Base-by-base conservation (phyloP, 1,284 basidiomycete genomes). In the Marasmius tenuissimus region DNA sequence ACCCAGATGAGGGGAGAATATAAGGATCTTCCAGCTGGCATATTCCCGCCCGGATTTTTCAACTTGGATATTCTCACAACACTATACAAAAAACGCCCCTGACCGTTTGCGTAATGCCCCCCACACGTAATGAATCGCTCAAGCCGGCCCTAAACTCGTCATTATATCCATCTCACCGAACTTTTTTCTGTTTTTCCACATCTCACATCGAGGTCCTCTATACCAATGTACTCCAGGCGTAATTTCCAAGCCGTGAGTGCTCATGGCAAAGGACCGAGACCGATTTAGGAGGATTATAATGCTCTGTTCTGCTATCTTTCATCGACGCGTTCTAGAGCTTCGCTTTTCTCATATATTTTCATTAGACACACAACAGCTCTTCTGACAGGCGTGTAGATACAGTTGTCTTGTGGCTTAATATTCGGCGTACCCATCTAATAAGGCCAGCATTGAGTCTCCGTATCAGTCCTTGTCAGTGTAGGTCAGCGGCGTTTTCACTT, bases 251-350 rank as follows among this genome's bases (percentile, higher is more conserved):
- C 78, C 79, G 79, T 80, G 67, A 74, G 75, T 73, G 76, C 86
- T 80, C 85, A 91, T 91, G 91, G 89, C 88, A 84, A 77, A 82
- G 80, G 85, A 88, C 85, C 88, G 72, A 91, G 85, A 91, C 27
- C 33, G n/a, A 71, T 75, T 72, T 75, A 73, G 85, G 81, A 77
- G 81, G 83, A 85, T 60, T 85, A 85, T 89, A 91, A 91, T 91
- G 88, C 89, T 79, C 70, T 70, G 72, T 72, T 73, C 74, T 71
- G 73, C 59, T 65, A 66, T 67, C 62, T 66, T 66, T 67, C 65
- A 65, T 55, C 58, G 58, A 66, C 67, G 65, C 63, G 59, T 60
- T 66, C 68, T 73, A 72, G 77, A 77, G 86, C 86, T 89, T 89
- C 87, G 87, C 87, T 83, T 83, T 82, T 80, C 81, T 84, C 86